Evolutionary conservation across 495 filamentous ascomycete species (phyloP), one percentile per base, ranked within the genome.

Genomic region (Hyaloscypha hepaticicola): DNA sequence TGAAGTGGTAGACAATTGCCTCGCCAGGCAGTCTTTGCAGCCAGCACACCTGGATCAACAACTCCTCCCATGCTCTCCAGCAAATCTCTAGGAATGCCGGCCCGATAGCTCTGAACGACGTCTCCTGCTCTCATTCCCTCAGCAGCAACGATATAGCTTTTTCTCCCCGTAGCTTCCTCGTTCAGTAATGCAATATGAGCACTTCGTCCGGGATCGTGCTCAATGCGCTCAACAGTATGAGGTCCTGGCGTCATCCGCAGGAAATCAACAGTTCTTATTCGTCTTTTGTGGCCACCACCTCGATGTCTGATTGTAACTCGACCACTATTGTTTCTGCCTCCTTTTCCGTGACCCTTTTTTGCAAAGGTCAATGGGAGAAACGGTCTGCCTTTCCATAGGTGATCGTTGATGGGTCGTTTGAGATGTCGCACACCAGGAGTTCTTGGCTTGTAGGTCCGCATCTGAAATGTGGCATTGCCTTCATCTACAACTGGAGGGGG

Each of bases 361-460:
- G 91, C 82, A 69, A 90, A 91, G 2, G 95, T 99, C 73, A 99
- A 82, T 50, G 87, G 87, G 12, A 89, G 81, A 66, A 88, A 87
- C 0, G 96, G 92, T 48, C 93, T 83, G 53, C 93, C 94, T 79
- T 96, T 96, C 88, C 90, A 97, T 31, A 99, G 80, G 75, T 98
- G 96, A 67, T 97, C 95, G 77, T 97, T 97, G 73, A 97, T 88
- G 11, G 95, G 92, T 21, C 95, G 83, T 65, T 86, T 88, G 61
- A 99, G 80, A 83, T 99, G 96, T 64, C 95, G 88, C 48, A 97
- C 72, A 84, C 95, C 96, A 48, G 95, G 95, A 11, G 96, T 99
- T 58, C 91, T 89, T 41, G 95, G 95, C 76, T 92, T 98, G 73
- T 99, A 99, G 45, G 88, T 94, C 66, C 90, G 86, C 75, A 97